Base-by-base conservation (phyloP, 139 green algal species). In the Tetraselmis chui region DNA sequence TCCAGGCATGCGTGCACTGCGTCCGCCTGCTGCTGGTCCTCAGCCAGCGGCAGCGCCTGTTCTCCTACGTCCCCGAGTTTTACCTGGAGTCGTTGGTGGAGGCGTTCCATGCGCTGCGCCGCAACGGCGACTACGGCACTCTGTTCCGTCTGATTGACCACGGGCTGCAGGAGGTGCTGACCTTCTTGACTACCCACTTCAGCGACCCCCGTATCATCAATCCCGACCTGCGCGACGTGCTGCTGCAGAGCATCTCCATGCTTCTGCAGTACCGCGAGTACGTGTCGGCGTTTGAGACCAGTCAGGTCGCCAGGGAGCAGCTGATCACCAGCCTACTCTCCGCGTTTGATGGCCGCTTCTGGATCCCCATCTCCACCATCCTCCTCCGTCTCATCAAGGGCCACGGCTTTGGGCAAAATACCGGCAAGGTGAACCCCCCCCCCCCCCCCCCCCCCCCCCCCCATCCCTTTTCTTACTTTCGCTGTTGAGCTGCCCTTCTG, bases 301-400 rank as follows among this genome's bases (percentile, higher is more conserved):
- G 90, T 84, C 32, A 30, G 11, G 81, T 75, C 11, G 90, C 86
- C 28, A 76, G 78, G n/a, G 11, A 79, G 29, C 27, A 75, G 45
- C 84, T 97, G 82, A 76, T 94, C 59, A 79, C 77, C 0, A 74
- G 84, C 25, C 86, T 95, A 24, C 85, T 97, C 59, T 58, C 79
- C 11, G 80, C 79, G 0, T 97, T 97, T 83, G 88, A 97, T 83
- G 82, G 81, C 29, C 85, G 91, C 77, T 89, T 94, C 80, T 97
- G 93, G 93, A 91, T 95, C 76, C 89, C 91, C 29, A 85, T 94
- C 22, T 89, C 86, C 29, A 90, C 90, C 82, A 93, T 91, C 30
- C 77, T 91, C 26, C 86, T 91, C n/a, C 86, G 91, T 18, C 81
- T 95, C 11, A 86, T 74, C 75, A 85, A 83, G n/a, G 85, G 84